Percentiles rank a stretch among this genome's conserved stretches.
Evolutionary conservation across 768 basidiomycete genomes (phyloP).

Genomic region (Phanerochaete carnosa): DNA sequence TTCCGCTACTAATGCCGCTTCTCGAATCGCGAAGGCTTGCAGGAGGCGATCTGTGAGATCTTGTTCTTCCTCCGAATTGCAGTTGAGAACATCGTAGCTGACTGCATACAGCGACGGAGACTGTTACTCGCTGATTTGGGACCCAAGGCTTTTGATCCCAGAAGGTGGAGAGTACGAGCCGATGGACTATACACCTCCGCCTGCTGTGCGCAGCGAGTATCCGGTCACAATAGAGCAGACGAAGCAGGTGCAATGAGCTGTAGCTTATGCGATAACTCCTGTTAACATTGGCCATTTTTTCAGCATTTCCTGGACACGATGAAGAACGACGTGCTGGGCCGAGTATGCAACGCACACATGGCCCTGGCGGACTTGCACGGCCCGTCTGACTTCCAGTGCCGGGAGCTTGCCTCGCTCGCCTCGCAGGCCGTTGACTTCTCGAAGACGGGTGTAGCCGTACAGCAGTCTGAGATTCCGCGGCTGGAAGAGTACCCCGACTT

Average conservation of each 20-base stretch:
- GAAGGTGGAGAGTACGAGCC: neutral
- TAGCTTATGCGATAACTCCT: too few relatives aligned
- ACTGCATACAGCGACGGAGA: conserved; percentile 4
- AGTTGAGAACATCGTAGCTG: neutral
- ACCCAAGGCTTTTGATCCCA: conserved; percentile 1
- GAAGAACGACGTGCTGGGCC: conserved; percentile 10
- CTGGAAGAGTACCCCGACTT: conserved; percentile 11
- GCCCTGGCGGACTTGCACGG: conserved; percentile 5
- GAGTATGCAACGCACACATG: conserved; percentile 13
- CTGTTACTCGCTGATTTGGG: conserved; percentile 10
- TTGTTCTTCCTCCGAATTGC: neutral
- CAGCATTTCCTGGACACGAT: conserved; percentile 11
- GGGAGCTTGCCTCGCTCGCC: conserved; percentile 1
- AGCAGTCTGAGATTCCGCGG: neutral
- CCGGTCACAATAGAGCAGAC: conserved; percentile 11
- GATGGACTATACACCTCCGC: conserved; percentile 11
- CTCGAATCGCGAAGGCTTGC: neutral
- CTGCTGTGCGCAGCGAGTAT: neutral
- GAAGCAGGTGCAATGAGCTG: conserved; percentile 1
- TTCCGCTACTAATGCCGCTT: neutral
- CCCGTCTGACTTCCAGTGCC: neutral
- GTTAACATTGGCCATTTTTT: neutral
- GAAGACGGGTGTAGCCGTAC: conserved; percentile 8
- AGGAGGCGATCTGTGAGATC: conserved; percentile 8
- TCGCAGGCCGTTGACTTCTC: conserved; percentile 13